Conservation (phyloP, 176 grass and related monocot species). For the Tillandsia leiboldiana region DNA sequence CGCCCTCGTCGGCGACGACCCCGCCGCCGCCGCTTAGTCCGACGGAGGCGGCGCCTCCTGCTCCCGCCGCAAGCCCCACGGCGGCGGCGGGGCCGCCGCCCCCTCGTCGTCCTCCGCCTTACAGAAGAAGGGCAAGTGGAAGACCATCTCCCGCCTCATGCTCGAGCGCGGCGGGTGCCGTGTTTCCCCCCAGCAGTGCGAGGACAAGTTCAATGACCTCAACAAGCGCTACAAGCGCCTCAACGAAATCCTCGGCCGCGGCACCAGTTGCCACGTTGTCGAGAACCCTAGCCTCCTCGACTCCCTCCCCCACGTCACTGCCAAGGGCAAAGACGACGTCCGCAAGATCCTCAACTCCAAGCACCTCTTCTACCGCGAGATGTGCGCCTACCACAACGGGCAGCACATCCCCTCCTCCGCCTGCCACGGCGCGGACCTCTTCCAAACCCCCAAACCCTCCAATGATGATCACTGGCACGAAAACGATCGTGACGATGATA, state of each 20-base stretch:
- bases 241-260: constrained; percentile 47
- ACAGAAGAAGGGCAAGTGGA: constrained; percentile 71
- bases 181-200: constrained; percentile 60
- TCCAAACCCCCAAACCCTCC: too few species aligned
- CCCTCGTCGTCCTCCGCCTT: constrained; percentile 32
- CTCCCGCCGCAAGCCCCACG: constrained; percentile 21
- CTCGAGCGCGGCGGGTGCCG: constrained; percentile 42
- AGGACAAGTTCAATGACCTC: constrained; percentile 74
- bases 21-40: constrained; percentile 22
- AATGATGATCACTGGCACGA: constrained; percentile 36
- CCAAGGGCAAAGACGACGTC: constrained; percentile 45
- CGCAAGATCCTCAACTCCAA: constrained; percentile 60
- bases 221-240: constrained; percentile 74
- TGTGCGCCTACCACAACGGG: constrained; percentile 63
- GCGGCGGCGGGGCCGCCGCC: constrained; percentile 31
- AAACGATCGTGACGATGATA: constrained; percentile 36
- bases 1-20: constrained; percentile 41
- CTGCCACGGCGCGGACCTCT: constrained; percentile 7
- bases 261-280: constrained; percentile 46
- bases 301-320: constrained; percentile 28
- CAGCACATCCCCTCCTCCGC: constrained; percentile 20
- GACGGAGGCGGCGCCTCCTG: constrained; percentile 17
- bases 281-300: constrained; percentile 48
- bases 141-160: constrained; percentile 52
- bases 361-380: constrained; percentile 63